Evolutionary conservation across 2,329 filamentous ascomycete genomes (phyloP), one percentile per base, ranked within the genome.

Genomic region (Setomelanomma holmii): DNA sequence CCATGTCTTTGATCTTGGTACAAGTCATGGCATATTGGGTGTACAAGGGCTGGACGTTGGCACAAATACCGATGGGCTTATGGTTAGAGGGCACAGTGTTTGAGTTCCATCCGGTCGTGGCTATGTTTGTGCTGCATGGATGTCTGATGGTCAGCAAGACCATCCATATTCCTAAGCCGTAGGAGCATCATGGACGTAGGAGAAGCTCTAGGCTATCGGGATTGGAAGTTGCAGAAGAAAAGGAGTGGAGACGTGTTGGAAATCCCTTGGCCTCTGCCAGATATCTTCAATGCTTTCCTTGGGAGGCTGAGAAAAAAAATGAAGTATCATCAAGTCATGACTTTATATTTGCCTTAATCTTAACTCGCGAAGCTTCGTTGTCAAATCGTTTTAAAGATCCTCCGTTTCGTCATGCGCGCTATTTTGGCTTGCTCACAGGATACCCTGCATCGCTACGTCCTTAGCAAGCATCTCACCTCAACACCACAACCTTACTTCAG

Each of bases 111-210:
- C 93, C 95, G 12, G 81, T 89, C 3, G 90, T 89, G 6, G 76
- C 87, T 20, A 69, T 98, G 54, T 99, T 97, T 76, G 81, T 96
- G 53, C 65, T 92, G n/a, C 91, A 96, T 73, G 95, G 93, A 17
- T 96, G 90, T 72, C 78, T 95, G 69, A 98, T 99, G 95, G 89
- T 93, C 59, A 96, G 91, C 80, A 96, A 93, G 83, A 93, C 87
- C 24, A 86, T 99, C 68, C 91, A 95, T 73, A 92, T 99, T 62
- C 95, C 95, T 14, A 99, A 99, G 85, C 92, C 83, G 45, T 85
- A 67, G 47, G 27, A 8, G 27, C 14, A 30, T 30, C n/a, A n/a
- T n/a, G n/a, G n/a, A n/a, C n/a, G n/a, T n/a, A 35, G 12, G 33
- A 12, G 14, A 10, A 16, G 21, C 14, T 10, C 11, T 22, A 12